phyloP scores from a whole-genome alignment of 1,284 basidiomycete species.

The Sanghuangporus baumii region DNA sequence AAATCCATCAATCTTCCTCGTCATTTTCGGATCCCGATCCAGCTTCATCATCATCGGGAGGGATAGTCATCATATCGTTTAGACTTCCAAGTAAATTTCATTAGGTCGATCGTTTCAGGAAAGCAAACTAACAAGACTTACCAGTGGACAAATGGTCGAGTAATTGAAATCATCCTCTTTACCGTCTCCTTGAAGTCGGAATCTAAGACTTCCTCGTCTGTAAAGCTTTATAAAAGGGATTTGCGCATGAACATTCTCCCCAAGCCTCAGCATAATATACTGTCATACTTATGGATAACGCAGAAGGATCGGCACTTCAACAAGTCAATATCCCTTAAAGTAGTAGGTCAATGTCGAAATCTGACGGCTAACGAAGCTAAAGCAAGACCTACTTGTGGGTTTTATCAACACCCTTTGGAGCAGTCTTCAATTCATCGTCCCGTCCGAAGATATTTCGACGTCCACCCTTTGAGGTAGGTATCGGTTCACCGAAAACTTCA shows the following conservation, averaged over 20 bases:
- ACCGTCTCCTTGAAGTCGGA: slow-evolving; percentile 64
- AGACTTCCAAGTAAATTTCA: slow-evolving; percentile 37
- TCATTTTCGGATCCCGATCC: slow-evolving; percentile 8
- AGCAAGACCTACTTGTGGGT: slow-evolving; percentile 49
- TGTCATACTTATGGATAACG: slow-evolving; percentile 58
- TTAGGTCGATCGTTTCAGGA: neutral
- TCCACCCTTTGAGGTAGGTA: slow-evolving; percentile 53
- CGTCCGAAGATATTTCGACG: slow-evolving; percentile 73
- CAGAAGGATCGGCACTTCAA: slow-evolving; percentile 78
- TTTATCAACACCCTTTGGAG: slow-evolving; percentile 85
- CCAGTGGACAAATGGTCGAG: slow-evolving; percentile 81
- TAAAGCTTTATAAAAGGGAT: slow-evolving; percentile 47
- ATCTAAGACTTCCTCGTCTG: slow-evolving; percentile 66
- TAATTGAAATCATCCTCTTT: slow-evolving; percentile 45
- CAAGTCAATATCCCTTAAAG: slow-evolving; percentile 73
- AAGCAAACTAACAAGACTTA: slow-evolving; percentile 33
- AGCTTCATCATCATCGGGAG: slow-evolving; percentile 29
- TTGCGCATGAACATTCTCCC: neutral
- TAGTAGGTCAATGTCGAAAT: neutral
- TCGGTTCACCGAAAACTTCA: slow-evolving; percentile 64
- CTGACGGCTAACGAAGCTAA: neutral
- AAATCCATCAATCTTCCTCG: neutral
- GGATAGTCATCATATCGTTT: slow-evolving; percentile 58
- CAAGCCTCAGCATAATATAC: neutral
- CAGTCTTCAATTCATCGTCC: slow-evolving; percentile 79